Percentiles rank a stretch among this genome's conserved stretches.
phyloP scores from a whole-genome alignment of 75 land plant species.

The Chamaecyparis obtusa region DNA sequence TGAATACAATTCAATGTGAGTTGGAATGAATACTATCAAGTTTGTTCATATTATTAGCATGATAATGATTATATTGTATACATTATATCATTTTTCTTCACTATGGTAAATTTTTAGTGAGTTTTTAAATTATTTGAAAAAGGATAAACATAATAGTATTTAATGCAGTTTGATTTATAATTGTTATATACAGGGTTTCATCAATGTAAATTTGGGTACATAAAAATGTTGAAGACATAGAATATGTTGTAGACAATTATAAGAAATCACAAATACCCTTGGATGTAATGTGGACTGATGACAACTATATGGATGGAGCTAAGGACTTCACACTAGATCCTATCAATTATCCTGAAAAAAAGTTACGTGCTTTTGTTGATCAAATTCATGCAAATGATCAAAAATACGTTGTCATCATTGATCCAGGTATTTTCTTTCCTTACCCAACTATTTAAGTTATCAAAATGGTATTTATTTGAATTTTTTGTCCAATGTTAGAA shows the following conservation, averaged over 20 bases:
- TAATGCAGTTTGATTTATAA: too few relatives aligned
- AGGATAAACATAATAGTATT: too few relatives aligned
- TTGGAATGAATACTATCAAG: too few relatives aligned
- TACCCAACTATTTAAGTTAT: too few relatives aligned
- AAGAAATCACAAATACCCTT: constrained; percentile 26
- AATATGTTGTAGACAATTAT: constrained; percentile 24
- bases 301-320: constrained; percentile 41
- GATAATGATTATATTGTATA: too few relatives aligned
- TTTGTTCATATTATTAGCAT: too few relatives aligned
- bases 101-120: too few relatives aligned
- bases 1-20: too few relatives aligned
- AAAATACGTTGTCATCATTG: constrained; percentile 39
- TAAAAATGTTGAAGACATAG: constrained; percentile 22
- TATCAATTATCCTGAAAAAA: constrained; percentile 24
- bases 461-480: too few relatives aligned
- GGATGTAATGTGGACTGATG: constrained; percentile 40
- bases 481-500: too few relatives aligned
- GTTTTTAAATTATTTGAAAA: too few relatives aligned
- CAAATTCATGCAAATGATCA: constrained; percentile 30
- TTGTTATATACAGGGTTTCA: constrained; percentile 26
- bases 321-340: constrained; percentile 48
- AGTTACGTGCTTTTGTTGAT: constrained; percentile 24
- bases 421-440: constrained; percentile 22
- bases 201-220: constrained; percentile 41
- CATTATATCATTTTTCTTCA: too few relatives aligned